These are phyloP conservation scores for Asclepias syriaca DNA, from an alignment of 257 asterid genomes.

Conservation along the genomic window DNA sequence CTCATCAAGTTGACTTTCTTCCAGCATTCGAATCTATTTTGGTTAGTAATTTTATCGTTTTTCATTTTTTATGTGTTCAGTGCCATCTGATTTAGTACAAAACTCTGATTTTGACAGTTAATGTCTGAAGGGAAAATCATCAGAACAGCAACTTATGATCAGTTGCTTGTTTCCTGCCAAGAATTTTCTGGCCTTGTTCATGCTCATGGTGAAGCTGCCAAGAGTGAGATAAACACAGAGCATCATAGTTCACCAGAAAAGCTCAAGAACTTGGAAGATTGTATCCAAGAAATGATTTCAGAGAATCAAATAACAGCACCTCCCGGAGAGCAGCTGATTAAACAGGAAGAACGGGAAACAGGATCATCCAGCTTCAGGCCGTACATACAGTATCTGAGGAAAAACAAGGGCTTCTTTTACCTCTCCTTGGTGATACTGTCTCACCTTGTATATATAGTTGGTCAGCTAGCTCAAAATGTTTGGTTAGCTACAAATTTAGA, in stretches of 20 bases:
- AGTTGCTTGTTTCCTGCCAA: conserved; percentile 55
- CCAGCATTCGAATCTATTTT: conserved; percentile 34
- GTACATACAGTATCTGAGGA: conserved; percentile 36
- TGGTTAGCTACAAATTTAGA: conserved; percentile 43
- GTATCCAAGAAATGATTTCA: conserved; percentile 32
- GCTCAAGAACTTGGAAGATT: conserved; percentile 26
- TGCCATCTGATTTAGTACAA: neutral
- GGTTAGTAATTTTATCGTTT: conserved; percentile 21
- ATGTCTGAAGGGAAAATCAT: conserved; percentile 68
- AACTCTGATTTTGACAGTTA: conserved; percentile 35
- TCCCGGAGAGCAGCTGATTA: conserved; percentile 38
- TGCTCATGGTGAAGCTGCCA: conserved; percentile 67
- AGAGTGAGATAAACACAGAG: conserved; percentile 39
- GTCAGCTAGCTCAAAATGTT: conserved; percentile 40
- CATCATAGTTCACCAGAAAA: conserved; percentile 12
- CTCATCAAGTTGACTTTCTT: conserved; percentile 47
- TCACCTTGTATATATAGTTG: conserved; percentile 36
- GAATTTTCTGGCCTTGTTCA: conserved; percentile 62
- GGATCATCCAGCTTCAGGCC: conserved; percentile 41
- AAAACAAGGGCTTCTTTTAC: conserved; percentile 36
- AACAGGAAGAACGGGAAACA: conserved; percentile 41
- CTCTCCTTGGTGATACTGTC: conserved; percentile 25
- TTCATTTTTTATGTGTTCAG: neutral
- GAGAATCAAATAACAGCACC: conserved; percentile 30
- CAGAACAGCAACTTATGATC: conserved; percentile 51